These are phyloP conservation scores for Suillus subluteus DNA, from an alignment of 768 basidiomycete genomes.

Conservation along the genomic window DNA sequence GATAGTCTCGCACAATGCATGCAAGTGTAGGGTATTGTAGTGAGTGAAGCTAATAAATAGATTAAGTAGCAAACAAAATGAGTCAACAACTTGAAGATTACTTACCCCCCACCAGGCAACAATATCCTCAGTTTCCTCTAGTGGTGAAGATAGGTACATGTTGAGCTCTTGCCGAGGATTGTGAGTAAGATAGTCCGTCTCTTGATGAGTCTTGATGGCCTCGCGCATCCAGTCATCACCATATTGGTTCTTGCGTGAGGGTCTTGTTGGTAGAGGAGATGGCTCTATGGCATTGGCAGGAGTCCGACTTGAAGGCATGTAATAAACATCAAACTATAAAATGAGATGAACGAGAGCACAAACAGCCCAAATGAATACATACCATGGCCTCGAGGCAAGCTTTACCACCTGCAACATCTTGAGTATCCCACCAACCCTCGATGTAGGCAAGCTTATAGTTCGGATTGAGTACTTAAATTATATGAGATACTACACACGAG, in stretches of 20 bases:
- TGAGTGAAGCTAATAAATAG: not conserved
- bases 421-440: not conserved
- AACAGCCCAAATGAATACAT: no score
- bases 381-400: not conserved
- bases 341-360: no score
- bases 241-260: not conserved
- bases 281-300: no score
- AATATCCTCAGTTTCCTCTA: not conserved
- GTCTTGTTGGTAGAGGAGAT: no score
- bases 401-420: not conserved
- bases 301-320: not conserved
- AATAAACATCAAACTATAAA: not conserved
- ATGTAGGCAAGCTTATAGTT: not conserved
- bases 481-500: no score
- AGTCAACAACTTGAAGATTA: not conserved
- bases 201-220: not conserved
- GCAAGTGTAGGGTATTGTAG: not conserved
- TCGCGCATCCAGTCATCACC: not conserved
- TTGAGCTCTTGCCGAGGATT: not conserved
- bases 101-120: not conserved
- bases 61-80: not conserved
- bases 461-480: not conserved
- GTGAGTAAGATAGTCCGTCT: not conserved
- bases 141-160: not conserved
- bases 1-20: not conserved